Conservation (phyloP, 75 land plant species). For the Pinus tabuliformis region DNA sequence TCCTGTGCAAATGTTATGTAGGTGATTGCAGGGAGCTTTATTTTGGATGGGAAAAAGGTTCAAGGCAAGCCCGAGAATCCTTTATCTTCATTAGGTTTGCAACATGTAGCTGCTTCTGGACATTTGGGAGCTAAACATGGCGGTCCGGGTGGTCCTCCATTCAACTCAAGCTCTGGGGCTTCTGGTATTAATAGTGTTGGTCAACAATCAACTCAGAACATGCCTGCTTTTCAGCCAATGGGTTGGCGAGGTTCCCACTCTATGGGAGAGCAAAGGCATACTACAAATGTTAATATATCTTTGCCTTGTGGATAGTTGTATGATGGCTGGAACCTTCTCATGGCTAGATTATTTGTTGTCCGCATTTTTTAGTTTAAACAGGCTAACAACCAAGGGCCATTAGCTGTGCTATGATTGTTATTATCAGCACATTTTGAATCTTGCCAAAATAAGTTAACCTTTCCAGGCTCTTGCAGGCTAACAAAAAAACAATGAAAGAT, state of each 20-base stretch:
- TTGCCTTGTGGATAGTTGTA: neutral
- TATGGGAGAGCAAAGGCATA: neutral
- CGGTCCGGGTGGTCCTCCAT: neutral
- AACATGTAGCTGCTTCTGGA: conserved; percentile 27
- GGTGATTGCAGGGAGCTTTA: conserved; percentile 90
- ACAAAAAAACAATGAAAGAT: neutral
- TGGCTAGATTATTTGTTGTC: conserved; percentile 7
- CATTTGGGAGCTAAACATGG: conserved; percentile 12
- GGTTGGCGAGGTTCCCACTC: conserved; percentile 4
- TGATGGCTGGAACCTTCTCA: neutral
- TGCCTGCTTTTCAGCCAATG: conserved; percentile 1
- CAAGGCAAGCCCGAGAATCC: conserved; percentile 25
- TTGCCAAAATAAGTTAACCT: neutral
- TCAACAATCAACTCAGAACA: neutral
- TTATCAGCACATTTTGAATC: conserved; percentile 8
- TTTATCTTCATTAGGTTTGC: conserved; percentile 17
- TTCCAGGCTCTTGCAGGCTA: neutral
- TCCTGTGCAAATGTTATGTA: conserved; percentile 7
- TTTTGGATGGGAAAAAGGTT: conserved; percentile 53
- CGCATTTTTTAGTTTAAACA: neutral
- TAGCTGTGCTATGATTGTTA: conserved; percentile 1
- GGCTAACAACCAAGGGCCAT: conserved; percentile 3
- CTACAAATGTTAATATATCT: conserved; percentile 3
- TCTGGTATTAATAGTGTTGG: conserved; percentile 1
- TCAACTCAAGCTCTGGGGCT: neutral